A percentile compares a stretch with the other conserved stretches of the same genome.
Conservation (phyloP, 495 filamentous ascomycete genomes). For the Xylaria nigripes region DNA sequence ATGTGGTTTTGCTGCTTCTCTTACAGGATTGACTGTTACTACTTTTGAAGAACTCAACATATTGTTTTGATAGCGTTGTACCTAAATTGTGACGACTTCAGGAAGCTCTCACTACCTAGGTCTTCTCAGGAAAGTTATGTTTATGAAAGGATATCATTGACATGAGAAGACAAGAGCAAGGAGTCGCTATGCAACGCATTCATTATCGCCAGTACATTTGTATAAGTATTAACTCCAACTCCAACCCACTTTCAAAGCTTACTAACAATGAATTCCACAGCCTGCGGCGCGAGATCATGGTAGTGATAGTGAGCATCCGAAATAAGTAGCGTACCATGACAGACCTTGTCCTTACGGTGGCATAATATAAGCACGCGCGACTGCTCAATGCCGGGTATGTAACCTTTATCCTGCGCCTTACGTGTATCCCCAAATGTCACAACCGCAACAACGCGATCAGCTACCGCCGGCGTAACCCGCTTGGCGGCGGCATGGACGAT, state of each 20-base stretch:
- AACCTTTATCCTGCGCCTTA: conserved; percentile 43
- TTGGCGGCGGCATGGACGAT: conserved; percentile 44
- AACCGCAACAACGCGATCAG: conserved; percentile 44
- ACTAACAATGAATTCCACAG: conserved; percentile 26
- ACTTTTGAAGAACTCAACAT: too few relatives aligned
- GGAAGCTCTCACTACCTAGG: too few relatives aligned
- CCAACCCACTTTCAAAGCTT: conserved; percentile 13
- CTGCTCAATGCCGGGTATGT: conserved; percentile 39
- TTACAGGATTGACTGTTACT: too few relatives aligned
- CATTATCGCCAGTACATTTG: too few relatives aligned
- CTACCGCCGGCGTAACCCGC: conserved; percentile 30
- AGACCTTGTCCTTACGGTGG: conserved; percentile 44
- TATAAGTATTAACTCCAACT: neutral
- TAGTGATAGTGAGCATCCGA: conserved; percentile 42
- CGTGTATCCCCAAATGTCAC: conserved; percentile 52
- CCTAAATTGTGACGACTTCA: too few relatives aligned
- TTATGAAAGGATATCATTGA: too few relatives aligned
- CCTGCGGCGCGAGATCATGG: conserved; percentile 22
- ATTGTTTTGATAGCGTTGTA: too few relatives aligned
- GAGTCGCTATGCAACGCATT: too few relatives aligned
- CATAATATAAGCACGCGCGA: conserved; percentile 44
- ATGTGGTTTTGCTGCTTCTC: too few relatives aligned
- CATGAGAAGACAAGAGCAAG: too few relatives aligned
- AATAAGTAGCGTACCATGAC: conserved; percentile 43
- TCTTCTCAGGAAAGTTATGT: too few relatives aligned